Percentiles rank a stretch among this genome's conserved stretches.
Conservation (phyloP, 2,329 filamentous ascomycete genomes). For the Fusarium sp. region DNA sequence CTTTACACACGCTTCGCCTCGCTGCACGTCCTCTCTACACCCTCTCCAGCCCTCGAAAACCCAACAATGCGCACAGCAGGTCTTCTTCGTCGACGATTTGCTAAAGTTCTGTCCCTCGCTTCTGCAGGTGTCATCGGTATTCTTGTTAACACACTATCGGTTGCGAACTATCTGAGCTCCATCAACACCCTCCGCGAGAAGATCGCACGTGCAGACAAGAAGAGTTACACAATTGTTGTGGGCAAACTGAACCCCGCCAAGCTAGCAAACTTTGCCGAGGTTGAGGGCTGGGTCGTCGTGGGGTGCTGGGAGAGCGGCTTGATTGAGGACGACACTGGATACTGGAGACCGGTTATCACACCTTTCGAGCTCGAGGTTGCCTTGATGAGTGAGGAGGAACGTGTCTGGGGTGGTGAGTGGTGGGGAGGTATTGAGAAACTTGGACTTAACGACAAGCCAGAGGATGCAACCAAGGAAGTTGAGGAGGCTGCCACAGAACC, state of each 20-base stretch:
- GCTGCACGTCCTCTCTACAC: conserved; percentile 81
- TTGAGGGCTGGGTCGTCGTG: conserved; percentile 96
- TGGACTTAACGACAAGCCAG: conserved; percentile 56
- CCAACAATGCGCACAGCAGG: conserved; percentile 60
- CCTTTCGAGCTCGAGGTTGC: conserved; percentile 90
- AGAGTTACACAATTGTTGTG: conserved; percentile 95
- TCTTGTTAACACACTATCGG: conserved; percentile 92
- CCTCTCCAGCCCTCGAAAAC: conserved; percentile 65
- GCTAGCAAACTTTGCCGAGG: conserved; percentile 93
- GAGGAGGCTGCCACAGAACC: conserved; percentile 19
- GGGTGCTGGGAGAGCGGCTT: conserved; percentile 98
- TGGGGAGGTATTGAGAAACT: conserved; percentile 85
- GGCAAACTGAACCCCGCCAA: conserved; percentile 97
- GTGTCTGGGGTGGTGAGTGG: conserved; percentile 91
- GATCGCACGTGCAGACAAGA: conserved; percentile 87
- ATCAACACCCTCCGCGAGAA: conserved; percentile 78
- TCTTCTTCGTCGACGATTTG: conserved; percentile 86
- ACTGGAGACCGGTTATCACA: conserved; percentile 92
- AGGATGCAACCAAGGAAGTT: conserved; percentile 35
- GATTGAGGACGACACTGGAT: conserved; percentile 83
- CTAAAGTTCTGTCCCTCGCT: conserved; percentile 81
- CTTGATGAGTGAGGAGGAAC: conserved; percentile 77
- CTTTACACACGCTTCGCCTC: conserved; percentile 84
- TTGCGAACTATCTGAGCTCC: conserved; percentile 88
- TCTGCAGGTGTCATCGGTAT: conserved; percentile 91